Evolutionary conservation across 345 rosid species (phyloP).

Genomic region (Salix caprea): DNA sequence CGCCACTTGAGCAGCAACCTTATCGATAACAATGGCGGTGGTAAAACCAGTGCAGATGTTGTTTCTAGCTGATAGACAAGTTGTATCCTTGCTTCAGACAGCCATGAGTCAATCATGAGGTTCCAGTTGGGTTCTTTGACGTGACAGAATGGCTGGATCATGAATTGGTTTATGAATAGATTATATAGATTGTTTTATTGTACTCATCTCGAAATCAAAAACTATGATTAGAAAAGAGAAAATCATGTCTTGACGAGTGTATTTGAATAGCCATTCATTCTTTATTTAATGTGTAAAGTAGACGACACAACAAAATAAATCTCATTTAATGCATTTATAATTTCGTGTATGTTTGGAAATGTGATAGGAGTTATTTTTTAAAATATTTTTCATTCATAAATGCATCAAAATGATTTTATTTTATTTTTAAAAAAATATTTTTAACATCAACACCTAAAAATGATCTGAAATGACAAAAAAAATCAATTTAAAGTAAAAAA

Average conservation of each 20-base stretch:
- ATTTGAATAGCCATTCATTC: neutral
- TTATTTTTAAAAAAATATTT: too few relatives aligned
- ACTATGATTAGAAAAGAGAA: neutral
- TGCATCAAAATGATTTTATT: too few relatives aligned
- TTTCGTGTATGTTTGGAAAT: too few relatives aligned
- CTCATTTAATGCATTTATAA: neutral
- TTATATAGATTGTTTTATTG: slow-evolving; percentile 8
- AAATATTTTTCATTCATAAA: too few relatives aligned
- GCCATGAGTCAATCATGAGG: neutral
- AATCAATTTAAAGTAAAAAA: too few relatives aligned
- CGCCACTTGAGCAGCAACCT: slow-evolving; percentile 25
- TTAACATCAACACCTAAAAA: too few relatives aligned
- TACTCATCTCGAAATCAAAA: neutral
- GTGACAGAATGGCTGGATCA: neutral
- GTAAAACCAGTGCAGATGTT: slow-evolving; percentile 19
- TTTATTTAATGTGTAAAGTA: neutral
- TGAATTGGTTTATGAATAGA: neutral
- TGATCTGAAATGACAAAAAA: too few relatives aligned
- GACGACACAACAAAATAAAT: neutral
- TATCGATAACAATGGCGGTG: slow-evolving; percentile 1
- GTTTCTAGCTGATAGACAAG: slow-evolving; percentile 12
- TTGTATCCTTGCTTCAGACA: neutral
- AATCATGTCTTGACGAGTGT: neutral
- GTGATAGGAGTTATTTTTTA: too few relatives aligned
- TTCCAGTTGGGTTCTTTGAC: neutral